phyloP scores from a whole-genome alignment of 1,284 basidiomycete species.

The Wallemia hederae region DNA sequence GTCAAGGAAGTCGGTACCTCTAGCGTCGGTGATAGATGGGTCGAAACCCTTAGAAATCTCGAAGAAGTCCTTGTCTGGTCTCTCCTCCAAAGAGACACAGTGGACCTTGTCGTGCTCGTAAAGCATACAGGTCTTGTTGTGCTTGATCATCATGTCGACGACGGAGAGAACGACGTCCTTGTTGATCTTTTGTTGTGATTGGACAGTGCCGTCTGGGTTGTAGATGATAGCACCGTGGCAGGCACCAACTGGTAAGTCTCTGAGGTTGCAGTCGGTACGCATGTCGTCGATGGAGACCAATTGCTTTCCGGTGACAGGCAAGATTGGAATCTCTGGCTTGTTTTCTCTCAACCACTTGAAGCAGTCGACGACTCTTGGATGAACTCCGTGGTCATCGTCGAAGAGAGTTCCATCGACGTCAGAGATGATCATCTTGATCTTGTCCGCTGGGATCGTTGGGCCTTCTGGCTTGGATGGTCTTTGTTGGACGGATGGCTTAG shows the following conservation, averaged over 20 bases:
- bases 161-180: conserved; percentile 8
- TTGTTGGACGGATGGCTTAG: not conserved
- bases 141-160: conserved; percentile 8
- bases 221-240: conserved; percentile 10
- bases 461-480: not conserved
- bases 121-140: conserved; percentile 11
- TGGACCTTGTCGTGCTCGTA: conserved; percentile 10
- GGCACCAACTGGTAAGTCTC: conserved; percentile 7
- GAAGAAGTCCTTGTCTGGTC: conserved; percentile 9
- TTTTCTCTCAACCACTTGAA: conserved; percentile 8
- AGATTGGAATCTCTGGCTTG: conserved; percentile 8
- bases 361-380: conserved; percentile 6
- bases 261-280: conserved; percentile 5
- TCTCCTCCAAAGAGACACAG: conserved; percentile 9
- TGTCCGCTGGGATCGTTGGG: conserved; percentile 6
- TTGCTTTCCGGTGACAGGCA: conserved; percentile 10
- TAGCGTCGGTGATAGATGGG: conserved; percentile 8
- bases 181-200: conserved; percentile 7
- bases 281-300: conserved; percentile 7
- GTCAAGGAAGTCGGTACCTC: conserved; percentile 8
- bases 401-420: conserved; percentile 10
- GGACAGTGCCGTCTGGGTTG: conserved; percentile 9
- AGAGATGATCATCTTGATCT: conserved; percentile 7
- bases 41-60: conserved; percentile 9
- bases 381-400: conserved; percentile 9